Evolutionary conservation across 108 stramenopile genomes (phyloP).

Genomic region (Mediolabrus comicus): DNA sequence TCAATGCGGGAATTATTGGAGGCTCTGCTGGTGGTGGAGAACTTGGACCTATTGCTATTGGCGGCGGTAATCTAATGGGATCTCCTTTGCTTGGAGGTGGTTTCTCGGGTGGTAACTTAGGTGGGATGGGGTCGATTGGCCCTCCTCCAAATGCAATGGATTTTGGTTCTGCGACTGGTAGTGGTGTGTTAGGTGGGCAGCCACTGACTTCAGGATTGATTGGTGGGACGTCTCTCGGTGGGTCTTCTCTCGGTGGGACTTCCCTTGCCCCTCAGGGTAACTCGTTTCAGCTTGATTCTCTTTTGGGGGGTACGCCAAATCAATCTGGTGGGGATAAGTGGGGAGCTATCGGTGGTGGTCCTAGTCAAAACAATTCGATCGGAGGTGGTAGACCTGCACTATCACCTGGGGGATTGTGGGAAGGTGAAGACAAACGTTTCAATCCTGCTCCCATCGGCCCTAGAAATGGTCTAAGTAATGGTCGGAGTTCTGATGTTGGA

Average conservation of each 20-base stretch:
- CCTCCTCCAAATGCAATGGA: conserved; percentile 19
- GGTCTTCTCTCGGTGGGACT: too few relatives aligned
- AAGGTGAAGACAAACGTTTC: conserved; percentile 10
- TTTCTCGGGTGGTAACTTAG: conserved; percentile 20
- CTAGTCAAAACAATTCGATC: conserved; percentile 43
- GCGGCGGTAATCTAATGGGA: conserved; percentile 29
- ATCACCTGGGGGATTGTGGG: conserved; percentile 22
- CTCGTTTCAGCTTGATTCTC: conserved; percentile 22
- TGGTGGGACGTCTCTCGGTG: conserved; percentile 32
- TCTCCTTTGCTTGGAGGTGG: conserved; percentile 25
- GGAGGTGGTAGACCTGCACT: conserved; percentile 26
- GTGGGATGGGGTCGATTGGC: conserved; percentile 43
- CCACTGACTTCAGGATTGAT: conserved; percentile 37
- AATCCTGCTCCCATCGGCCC: conserved; percentile 41
- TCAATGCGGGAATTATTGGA: conserved; percentile 3
- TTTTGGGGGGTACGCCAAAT: conserved; percentile 10
- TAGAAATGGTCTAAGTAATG: conserved; percentile 12
- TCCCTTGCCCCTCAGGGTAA: conserved; percentile 23
- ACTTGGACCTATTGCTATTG: conserved; percentile 5
- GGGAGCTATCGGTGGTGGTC: conserved; percentile 44
- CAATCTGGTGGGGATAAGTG: conserved; percentile 32
- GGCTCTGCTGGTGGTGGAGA: conserved; percentile 14
- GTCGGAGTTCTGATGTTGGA: conserved; percentile 27
- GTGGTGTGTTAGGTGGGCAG: conserved; percentile 42
- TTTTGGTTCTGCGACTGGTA: conserved; percentile 45